Evolutionary conservation across 1,139 yeast species (phyloP).

Genomic region (Geotrichum bryndzae): DNA sequence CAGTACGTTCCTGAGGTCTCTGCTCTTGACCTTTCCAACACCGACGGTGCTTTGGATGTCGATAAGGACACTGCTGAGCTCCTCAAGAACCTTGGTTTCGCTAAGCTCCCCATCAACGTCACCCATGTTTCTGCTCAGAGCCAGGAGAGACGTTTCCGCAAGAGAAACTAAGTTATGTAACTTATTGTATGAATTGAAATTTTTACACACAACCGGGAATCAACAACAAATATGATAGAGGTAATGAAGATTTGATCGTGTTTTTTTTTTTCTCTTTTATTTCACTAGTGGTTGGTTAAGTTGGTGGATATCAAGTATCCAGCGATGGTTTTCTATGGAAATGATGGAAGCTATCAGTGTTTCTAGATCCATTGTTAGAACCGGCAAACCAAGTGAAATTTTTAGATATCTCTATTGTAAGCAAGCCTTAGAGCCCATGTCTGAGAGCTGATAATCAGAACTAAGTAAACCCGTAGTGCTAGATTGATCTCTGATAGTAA

Average conservation of each 20-base stretch:
- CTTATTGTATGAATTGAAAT: neutral
- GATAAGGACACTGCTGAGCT: constrained; percentile 97
- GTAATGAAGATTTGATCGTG: neutral
- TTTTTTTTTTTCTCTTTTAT: neutral
- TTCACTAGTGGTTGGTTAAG: neutral
- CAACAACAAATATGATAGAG: neutral
- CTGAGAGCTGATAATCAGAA: too few species aligned
- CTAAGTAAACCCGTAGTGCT: too few species aligned
- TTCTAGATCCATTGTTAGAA: too few species aligned
- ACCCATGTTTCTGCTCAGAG: constrained; percentile 90
- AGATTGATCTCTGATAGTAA: too few species aligned
- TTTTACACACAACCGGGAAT: neutral
- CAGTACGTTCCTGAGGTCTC: constrained; percentile 99
- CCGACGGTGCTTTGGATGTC: constrained; percentile 91
- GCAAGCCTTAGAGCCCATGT: too few species aligned
- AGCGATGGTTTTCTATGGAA: too few species aligned
- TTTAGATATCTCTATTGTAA: too few species aligned
- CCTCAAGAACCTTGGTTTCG: constrained; percentile 92
- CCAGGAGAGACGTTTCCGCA: constrained; percentile 89
- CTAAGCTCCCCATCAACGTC: constrained; percentile 82
- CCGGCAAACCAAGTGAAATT: too few species aligned
- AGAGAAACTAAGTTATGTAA: constrained; percentile 57
- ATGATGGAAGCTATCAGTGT: too few species aligned
- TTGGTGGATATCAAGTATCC: neutral
- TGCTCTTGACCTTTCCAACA: constrained; percentile 97